A percentile compares a stretch with the other conserved stretches of the same genome.
Evolutionary conservation across 768 basidiomycete species (phyloP).

Genomic region (Leccinum ochraceum): DNA sequence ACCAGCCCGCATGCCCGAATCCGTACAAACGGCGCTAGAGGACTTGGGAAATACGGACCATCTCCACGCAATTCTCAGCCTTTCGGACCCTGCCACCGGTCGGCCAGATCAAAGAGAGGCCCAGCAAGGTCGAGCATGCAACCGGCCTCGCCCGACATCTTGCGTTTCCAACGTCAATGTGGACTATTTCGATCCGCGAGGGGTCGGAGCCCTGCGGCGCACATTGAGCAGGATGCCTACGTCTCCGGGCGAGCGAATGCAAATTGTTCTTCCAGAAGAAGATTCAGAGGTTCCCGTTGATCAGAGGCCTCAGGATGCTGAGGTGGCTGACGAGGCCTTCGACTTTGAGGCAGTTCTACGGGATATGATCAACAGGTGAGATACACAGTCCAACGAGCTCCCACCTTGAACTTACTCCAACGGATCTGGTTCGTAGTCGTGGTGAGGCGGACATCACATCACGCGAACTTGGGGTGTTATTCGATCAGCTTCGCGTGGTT

Average conservation of each 20-base stretch:
- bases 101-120: background rate
- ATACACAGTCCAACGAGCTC: background rate
- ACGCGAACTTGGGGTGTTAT: constrained; percentile 62
- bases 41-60: constrained; percentile 16
- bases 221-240: constrained; percentile 20
- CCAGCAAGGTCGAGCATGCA: background rate
- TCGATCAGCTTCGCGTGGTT: constrained; percentile 57
- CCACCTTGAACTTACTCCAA: background rate
- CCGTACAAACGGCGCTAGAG: constrained; percentile 7
- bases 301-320: background rate
- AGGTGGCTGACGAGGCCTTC: constrained; percentile 27
- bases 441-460: constrained; percentile 49
- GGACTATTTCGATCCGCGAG: constrained; percentile 56
- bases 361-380: constrained; percentile 26
- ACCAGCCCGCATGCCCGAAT: background rate
- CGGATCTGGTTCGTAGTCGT: constrained; percentile 34
- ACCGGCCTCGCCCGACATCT: constrained; percentile 5
- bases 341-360: constrained; percentile 33
- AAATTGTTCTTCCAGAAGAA: background rate
- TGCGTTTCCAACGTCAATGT: constrained; percentile 40
- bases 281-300: background rate
- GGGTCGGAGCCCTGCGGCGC: constrained; percentile 35
- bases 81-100: constrained; percentile 4
- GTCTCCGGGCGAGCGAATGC: constrained; percentile 8
- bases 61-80: constrained; percentile 13